Evolutionary conservation across 2,329 filamentous ascomycete genomes (phyloP).

Genomic region (Phialophora verrucosa): DNA sequence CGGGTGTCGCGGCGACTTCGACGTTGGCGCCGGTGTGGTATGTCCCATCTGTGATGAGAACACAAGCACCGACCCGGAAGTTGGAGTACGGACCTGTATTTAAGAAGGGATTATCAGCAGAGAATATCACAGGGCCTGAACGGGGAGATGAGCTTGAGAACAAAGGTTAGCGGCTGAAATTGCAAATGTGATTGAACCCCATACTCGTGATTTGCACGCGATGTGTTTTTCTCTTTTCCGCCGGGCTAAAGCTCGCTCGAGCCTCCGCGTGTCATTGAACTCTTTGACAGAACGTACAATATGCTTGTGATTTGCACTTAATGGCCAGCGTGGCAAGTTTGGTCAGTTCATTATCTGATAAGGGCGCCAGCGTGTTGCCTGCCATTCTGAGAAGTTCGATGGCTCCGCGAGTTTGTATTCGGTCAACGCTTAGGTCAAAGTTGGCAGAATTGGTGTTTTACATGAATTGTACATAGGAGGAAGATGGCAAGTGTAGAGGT

Average conservation of each 20-base stretch:
- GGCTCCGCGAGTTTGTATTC: background rate
- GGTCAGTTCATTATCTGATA: conserved; percentile 34
- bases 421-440: background rate
- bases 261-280: background rate
- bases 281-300: conserved; percentile 65
- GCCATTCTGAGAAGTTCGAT: background rate
- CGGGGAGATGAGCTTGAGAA: background rate
- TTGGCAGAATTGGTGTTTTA: background rate
- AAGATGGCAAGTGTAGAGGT: background rate
- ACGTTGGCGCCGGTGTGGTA: conserved; percentile 81
- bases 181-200: background rate
- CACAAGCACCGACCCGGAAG: conserved; percentile 85
- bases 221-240: background rate
- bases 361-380: conserved; percentile 7
- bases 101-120: background rate
- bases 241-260: background rate
- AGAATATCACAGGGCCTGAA: background rate
- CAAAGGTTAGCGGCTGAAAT: background rate
- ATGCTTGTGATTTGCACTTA: conserved; percentile 77
- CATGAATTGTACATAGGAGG: conserved; percentile 7
- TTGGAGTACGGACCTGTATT: conserved; percentile 76
- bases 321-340: conserved; percentile 57
- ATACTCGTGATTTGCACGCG: background rate
- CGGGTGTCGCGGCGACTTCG: conserved; percentile 91
- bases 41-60: conserved; percentile 66